Evolutionary conservation across 305 asterid genomes (phyloP).

Genomic region (Ilex paraguariensis): DNA sequence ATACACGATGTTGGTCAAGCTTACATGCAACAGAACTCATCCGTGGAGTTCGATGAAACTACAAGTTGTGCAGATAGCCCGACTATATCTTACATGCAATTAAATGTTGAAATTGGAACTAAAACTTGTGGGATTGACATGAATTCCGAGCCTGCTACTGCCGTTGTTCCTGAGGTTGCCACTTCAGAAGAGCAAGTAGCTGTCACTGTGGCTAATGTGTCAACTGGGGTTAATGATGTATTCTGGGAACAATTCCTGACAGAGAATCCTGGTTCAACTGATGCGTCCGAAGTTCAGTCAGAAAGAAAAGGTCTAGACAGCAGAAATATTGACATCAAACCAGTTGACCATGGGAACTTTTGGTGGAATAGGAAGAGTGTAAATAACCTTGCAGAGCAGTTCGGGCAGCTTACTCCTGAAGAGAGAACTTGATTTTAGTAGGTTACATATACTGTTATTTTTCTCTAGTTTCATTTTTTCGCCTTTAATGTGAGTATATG

Average conservation of each 20-base stretch:
- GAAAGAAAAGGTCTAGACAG: conserved; percentile 27
- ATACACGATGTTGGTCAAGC: conserved; percentile 35
- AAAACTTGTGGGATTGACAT: conserved; percentile 50
- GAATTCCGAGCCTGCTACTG: conserved; percentile 48
- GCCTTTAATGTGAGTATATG: too few species aligned
- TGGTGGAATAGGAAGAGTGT: conserved; percentile 61
- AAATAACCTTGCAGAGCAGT: conserved; percentile 50
- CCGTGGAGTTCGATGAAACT: conserved; percentile 51
- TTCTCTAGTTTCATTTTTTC: neutral
- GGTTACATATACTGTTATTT: conserved; percentile 11
- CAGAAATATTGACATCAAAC: conserved; percentile 39
- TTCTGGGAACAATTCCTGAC: conserved; percentile 93
- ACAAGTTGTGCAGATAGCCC: conserved; percentile 53
- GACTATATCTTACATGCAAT: conserved; percentile 47
- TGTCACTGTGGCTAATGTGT: conserved; percentile 30
- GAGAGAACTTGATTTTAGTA: conserved; percentile 50
- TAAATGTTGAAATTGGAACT: conserved; percentile 30
- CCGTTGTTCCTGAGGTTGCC: conserved; percentile 23
- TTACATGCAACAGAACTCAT: conserved; percentile 25
- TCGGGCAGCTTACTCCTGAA: conserved; percentile 65
- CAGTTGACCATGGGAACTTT: conserved; percentile 34
- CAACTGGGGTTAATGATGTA: conserved; percentile 68
- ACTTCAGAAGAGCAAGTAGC: conserved; percentile 31
- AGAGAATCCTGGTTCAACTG: conserved; percentile 73
- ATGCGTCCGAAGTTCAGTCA: conserved; percentile 39